phyloP scores from a whole-genome alignment of 306 rosid genomes.

The Vicia sativa region DNA sequence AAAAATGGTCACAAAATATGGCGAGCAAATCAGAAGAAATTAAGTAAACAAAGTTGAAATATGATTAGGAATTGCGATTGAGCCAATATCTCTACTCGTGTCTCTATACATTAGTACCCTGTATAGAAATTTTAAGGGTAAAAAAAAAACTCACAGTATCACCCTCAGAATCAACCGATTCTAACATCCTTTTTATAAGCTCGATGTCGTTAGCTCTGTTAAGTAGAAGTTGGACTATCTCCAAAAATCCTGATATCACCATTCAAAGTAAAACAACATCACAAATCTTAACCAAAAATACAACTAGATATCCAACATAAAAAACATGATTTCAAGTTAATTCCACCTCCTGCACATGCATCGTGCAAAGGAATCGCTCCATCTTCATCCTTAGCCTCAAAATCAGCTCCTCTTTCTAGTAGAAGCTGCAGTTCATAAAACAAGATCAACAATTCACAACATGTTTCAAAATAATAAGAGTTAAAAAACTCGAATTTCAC shows the following conservation, averaged over 20 bases:
- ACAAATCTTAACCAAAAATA: neutral
- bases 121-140: slow-evolving; percentile 4
- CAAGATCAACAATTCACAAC: slow-evolving; percentile 26
- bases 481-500: no score
- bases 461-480: neutral
- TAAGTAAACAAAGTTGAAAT: neutral
- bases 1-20: slow-evolving; percentile 37
- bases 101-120: no score
- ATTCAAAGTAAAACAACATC: slow-evolving; percentile 5
- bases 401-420: slow-evolving; percentile 78
- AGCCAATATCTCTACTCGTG: neutral
- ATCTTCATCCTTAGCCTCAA: slow-evolving; percentile 79
- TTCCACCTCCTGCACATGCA: slow-evolving; percentile 93
- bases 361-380: slow-evolving; percentile 93
- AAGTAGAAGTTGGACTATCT: slow-evolving; percentile 75
- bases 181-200: slow-evolving; percentile 70
- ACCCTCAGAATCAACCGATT: slow-evolving; percentile 85
- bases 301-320: neutral
- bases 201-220: slow-evolving; percentile 55
- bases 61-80: neutral
- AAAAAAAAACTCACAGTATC: slow-evolving; percentile 72
- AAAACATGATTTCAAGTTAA: neutral
- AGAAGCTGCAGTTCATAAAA: slow-evolving; percentile 59
- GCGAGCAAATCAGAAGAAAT: slow-evolving; percentile 12
- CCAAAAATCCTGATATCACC: slow-evolving; percentile 58